Conservation (phyloP, 345 rosid species). For the Eucalyptus cloeziana region DNA sequence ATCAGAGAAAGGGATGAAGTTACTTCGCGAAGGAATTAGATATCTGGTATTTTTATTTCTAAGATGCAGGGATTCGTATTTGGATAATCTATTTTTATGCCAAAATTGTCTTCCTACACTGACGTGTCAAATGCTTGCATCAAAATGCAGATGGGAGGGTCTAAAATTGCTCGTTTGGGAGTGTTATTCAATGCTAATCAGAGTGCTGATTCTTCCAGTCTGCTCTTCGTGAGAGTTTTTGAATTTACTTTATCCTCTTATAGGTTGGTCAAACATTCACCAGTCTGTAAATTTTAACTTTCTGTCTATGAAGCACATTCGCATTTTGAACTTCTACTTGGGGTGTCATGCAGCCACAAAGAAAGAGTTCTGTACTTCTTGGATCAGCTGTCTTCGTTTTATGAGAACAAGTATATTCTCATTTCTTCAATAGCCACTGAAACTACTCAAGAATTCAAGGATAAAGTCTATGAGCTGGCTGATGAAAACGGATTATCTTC, state of each 20-base stretch:
- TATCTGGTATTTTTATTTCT: conserved; percentile 53
- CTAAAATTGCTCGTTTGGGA: conserved; percentile 80
- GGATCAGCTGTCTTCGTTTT: conserved; percentile 66
- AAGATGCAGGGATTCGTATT: neutral
- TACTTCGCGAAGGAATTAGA: conserved; percentile 77
- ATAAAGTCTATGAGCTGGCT: conserved; percentile 71
- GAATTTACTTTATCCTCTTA: conserved; percentile 55
- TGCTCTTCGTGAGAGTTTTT: conserved; percentile 60
- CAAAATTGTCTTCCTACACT: neutral
- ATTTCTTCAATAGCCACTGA: conserved; percentile 35
- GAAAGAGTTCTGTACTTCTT: conserved; percentile 58
- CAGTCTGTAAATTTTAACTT: neutral
- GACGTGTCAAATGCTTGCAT: neutral
- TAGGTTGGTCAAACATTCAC: conserved; percentile 41
- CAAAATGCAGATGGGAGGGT: conserved; percentile 55
- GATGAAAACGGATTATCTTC: conserved; percentile 60
- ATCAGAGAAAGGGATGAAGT: conserved; percentile 64
- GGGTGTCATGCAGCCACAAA: conserved; percentile 52
- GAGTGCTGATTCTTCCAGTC: conserved; percentile 37
- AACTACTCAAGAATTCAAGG: conserved; percentile 37
- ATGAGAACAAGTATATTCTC: conserved; percentile 46
- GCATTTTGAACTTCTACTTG: neutral
- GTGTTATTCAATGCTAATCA: conserved; percentile 49
- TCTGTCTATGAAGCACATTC: neutral
- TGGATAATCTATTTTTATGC: neutral